A percentile compares a stretch with the other conserved stretches of the same genome.
These are phyloP conservation scores for Fragilariopsis cylindrus DNA, from an alignment of 108 stramenopile species.

Conservation along the genomic window DNA sequence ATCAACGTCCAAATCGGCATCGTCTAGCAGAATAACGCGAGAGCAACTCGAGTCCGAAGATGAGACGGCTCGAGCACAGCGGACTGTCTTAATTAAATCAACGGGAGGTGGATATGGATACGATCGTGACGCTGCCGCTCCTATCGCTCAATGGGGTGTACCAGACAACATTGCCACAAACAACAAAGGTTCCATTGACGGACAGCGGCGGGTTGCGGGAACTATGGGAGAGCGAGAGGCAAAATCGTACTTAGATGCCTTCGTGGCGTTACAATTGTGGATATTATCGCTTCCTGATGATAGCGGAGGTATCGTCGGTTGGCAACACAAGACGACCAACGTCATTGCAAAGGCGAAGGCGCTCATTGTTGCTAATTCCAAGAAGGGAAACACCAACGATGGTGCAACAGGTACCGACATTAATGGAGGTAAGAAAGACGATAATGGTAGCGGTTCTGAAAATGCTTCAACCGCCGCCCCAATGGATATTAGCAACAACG, in stretches of 20 bases:
- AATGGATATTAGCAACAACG: neutral
- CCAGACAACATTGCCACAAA: conserved; percentile 34
- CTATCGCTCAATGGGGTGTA: conserved; percentile 76
- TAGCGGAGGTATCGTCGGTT: conserved; percentile 14
- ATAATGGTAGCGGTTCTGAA: neutral
- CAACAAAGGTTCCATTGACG: conserved; percentile 3
- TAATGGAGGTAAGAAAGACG: neutral
- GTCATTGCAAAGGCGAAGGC: conserved; percentile 38
- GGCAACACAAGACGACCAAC: conserved; percentile 33
- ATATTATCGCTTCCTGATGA: conserved; percentile 85
- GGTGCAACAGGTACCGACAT: neutral
- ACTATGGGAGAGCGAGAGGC: conserved; percentile 67
- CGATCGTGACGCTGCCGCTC: conserved; percentile 77
- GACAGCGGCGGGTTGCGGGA: conserved; percentile 4
- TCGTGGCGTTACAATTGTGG: conserved; percentile 79
- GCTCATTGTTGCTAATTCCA: conserved; percentile 17
- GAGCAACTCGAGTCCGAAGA: conserved; percentile 38
- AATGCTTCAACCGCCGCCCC: neutral
- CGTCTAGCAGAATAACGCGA: conserved; percentile 8
- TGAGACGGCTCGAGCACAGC: conserved; percentile 28
- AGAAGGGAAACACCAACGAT: neutral
- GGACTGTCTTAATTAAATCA: conserved; percentile 39
- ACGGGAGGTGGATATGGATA: conserved; percentile 81
- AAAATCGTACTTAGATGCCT: conserved; percentile 68
- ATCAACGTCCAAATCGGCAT: neutral